Evolutionary conservation across 2,329 filamentous ascomycete species (phyloP), one percentile per base, ranked within the genome.

Genomic region (Exophiala oligosperma): DNA sequence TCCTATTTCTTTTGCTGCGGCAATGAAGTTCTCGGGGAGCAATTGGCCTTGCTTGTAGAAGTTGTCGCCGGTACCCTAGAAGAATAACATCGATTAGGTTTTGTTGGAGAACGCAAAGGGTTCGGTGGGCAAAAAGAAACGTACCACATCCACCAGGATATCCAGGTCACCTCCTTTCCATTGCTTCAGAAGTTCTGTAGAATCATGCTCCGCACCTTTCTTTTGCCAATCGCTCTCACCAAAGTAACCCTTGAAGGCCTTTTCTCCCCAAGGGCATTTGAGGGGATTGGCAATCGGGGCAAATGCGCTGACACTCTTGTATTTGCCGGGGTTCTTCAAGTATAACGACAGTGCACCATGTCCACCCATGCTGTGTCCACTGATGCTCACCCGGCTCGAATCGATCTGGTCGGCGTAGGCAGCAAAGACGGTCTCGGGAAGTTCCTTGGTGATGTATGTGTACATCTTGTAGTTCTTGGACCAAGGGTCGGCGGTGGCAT

Each of bases 21-120:
- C 82, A 65, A 89, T 84, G 53, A 99, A 86, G 75, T 97, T 97
- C 81, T 99, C 94, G 0, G 93, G 94, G 43, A 97, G 82, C 56
- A 99, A 81, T 76, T 99, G 94, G 48, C 86, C 85, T 74, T 95
- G 87, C 79, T 96, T 93, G 79, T 97, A 97, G 75, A 97, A 99
- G 76, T 93, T 91, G 79, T 99, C 94, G 24, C 85, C 91, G 3
- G 92, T 96, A 43, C 94, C 94, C 88, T 90, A 54, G 7, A 17
- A 17, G 17, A 17, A 17, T 17, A 17, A 46, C 23, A 59, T 26
- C 49, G 11, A 54, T 24, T 54, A 50, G 6, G 17, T 17, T 60
- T 11, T 41, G 28, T 23, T 49, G 28, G 14, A 11, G n/a, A n/a
- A 14, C n/a, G 11, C 23, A 17, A 21, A 11, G 38, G 12, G 32